Percentiles rank a stretch among this genome's conserved stretches.
phyloP scores from a whole-genome alignment of 208 protist genomes.

The Herpetomonas muscarum region DNA sequence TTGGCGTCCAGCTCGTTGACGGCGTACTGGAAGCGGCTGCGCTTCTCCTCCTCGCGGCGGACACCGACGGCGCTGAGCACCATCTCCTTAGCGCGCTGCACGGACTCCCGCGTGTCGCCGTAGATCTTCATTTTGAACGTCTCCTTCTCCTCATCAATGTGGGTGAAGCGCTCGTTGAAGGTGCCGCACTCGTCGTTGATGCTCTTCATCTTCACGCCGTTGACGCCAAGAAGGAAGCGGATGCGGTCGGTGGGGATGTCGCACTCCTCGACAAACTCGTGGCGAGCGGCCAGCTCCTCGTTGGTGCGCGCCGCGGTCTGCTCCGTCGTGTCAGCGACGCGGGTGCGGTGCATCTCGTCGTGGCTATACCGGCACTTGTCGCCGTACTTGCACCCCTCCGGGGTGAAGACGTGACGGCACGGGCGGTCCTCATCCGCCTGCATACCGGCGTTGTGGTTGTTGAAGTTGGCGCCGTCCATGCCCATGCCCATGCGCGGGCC shows the following conservation, averaged over 20 bases:
- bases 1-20: constrained; percentile 81
- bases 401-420: constrained; percentile 70
- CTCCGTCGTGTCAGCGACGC: constrained; percentile 19
- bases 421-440: too few species aligned
- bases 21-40: constrained; percentile 77
- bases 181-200: constrained; percentile 74
- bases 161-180: constrained; percentile 66
- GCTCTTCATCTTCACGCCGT: constrained; percentile 43
- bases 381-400: constrained; percentile 74
- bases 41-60: constrained; percentile 62
- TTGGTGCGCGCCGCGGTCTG: constrained; percentile 7
- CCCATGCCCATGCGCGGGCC: constrained; percentile 8
- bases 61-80: constrained; percentile 51
- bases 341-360: constrained; percentile 34
- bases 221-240: constrained; percentile 65
- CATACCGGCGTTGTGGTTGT: constrained; percentile 4
- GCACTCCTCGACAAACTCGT: constrained; percentile 40
- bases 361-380: constrained; percentile 82
- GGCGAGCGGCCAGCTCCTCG: constrained; percentile 16
- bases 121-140: constrained; percentile 65
- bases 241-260: constrained; percentile 73
- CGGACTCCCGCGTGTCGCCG: constrained; percentile 49
- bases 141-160: constrained; percentile 46
- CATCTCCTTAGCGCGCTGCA: constrained; percentile 60
- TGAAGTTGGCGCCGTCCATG: constrained; percentile 2